Percentiles rank a stretch among this genome's conserved stretches.
Evolutionary conservation across 345 rosid genomes (phyloP).

Genomic region (Mercurialis annua): DNA sequence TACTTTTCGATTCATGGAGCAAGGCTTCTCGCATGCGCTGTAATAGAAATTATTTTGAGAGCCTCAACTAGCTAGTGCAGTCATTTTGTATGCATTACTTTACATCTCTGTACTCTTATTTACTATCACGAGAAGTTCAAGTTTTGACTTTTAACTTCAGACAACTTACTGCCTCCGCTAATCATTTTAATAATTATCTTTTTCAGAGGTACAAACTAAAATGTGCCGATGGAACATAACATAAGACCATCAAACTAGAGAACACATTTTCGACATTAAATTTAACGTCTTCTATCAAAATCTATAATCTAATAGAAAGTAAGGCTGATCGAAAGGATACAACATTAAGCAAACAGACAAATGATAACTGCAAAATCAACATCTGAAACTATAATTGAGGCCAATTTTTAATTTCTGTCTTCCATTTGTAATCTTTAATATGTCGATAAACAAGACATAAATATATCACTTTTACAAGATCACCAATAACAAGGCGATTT

Average conservation of each 20-base stretch:
- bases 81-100: constrained; percentile 10
- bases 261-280: too few relatives aligned
- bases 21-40: constrained; percentile 2
- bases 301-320: not conserved
- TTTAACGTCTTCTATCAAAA: too few relatives aligned
- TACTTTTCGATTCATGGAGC: not conserved
- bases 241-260: too few relatives aligned
- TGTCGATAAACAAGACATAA: too few relatives aligned
- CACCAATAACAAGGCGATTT: not conserved
- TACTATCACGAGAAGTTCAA: not conserved
- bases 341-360: not conserved
- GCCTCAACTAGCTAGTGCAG: constrained; percentile 1
- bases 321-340: not conserved
- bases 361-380: not conserved
- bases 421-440: too few relatives aligned
- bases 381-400: too few relatives aligned
- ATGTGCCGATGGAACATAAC: too few relatives aligned
- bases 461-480: too few relatives aligned
- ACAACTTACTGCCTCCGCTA: not conserved
- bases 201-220: too few relatives aligned
- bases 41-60: constrained; percentile 10
- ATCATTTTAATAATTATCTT: not conserved
- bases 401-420: too few relatives aligned
- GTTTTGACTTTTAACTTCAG: constrained; percentile 9
- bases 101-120: not conserved